A percentile compares a stretch with the other conserved stretches of the same genome.
Evolutionary conservation across 257 asterid genomes (phyloP).

Genomic region (Cruciata laevipes): DNA sequence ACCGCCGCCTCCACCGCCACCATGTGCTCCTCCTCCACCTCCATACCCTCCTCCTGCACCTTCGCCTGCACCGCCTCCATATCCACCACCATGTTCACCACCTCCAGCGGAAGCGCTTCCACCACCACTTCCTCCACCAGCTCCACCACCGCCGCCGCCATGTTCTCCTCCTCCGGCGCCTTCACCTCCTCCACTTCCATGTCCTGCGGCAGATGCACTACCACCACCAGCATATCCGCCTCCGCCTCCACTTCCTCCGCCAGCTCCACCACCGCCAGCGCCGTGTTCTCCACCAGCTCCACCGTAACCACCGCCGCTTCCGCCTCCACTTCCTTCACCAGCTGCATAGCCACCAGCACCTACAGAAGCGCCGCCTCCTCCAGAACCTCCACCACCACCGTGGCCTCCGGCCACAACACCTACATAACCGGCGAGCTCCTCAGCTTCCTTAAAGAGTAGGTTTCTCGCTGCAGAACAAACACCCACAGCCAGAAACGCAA

Average conservation of each 20-base stretch:
- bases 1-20: conserved; percentile 33
- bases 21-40: conserved; percentile 28
- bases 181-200: conserved; percentile 28
- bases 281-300: conserved; percentile 28
- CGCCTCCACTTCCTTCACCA: conserved; percentile 25
- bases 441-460: conserved; percentile 26
- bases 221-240: conserved; percentile 23
- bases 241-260: conserved; percentile 30
- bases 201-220: conserved; percentile 22
- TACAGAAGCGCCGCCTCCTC: conserved; percentile 23
- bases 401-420: conserved; percentile 22
- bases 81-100: neutral
- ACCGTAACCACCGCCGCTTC: conserved; percentile 32
- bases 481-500: conserved; percentile 32
- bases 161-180: conserved; percentile 25
- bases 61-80: neutral
- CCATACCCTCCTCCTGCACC: conserved; percentile 27
- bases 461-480: conserved; percentile 54
- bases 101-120: neutral
- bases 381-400: conserved; percentile 27
- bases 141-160: conserved; percentile 20
- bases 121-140: conserved; percentile 16
- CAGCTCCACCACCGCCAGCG: conserved; percentile 37
- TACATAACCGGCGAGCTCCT: conserved; percentile 19
- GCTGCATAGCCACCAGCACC: conserved; percentile 15